Evolutionary conservation across 192 early-diverging fungal species (phyloP), one percentile per base, ranked within the genome.

Genomic region (Neocallimastix lanati): DNA sequence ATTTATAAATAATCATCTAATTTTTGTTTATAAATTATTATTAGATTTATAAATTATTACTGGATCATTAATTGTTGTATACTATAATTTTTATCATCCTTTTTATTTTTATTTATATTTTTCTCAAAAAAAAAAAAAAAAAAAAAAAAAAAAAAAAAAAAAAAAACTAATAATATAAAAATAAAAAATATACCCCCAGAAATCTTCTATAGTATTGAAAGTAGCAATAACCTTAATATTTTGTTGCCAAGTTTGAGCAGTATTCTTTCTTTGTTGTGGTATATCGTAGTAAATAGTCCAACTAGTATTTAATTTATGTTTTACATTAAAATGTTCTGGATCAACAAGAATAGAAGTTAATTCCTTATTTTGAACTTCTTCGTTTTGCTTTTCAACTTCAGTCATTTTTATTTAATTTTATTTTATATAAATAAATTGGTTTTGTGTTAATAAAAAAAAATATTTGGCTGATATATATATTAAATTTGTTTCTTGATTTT

Each of bases 271-370:
- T 87, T 93, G 93, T 79, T 83, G 88, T 58, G 93, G 93, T 84
- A 92, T 92, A 84, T 97, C 95, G 83, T 92, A 97, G 95, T 95
- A 99, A 81, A 99, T 86, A 30, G 95, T 95, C 97, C 97, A 99
- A 58, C 85, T 84, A 78, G 92, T 86, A 82, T 96, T 90, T 38
- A 99, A 90, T 77, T 91, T 92, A 82, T 99, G 97, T 85, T 94
- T 95, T 28, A 91, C 92, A 80, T 92, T 93, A 84, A 89, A 94
- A 82, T 92, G 86, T n/a, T 86, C 78, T 28, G 89, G 86, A 82
- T 93, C 90, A 37, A 84, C 80, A 80, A 93, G 86, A 76, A 88
- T 87, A 29, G 88, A 88, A 78, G 79, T 77, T 58, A 50, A 50
- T 77, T 79, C 77, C 7, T 79, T 58, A 25, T 76, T 58, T 76